Conservation (phyloP, 306 rosid species). For the Casuarina equisetifolia region DNA sequence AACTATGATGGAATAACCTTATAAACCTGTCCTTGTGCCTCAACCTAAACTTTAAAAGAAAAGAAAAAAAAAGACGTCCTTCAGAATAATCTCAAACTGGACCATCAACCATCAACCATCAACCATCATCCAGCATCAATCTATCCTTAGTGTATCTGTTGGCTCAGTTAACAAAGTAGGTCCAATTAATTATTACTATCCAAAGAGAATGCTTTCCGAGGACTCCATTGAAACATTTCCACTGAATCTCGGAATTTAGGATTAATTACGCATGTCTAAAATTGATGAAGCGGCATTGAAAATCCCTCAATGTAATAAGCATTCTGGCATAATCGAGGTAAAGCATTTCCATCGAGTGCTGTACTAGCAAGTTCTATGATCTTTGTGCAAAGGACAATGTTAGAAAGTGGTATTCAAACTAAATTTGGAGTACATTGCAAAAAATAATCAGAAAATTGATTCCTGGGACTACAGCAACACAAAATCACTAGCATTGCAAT, state of each 20-base stretch:
- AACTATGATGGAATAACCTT: constrained; percentile 16
- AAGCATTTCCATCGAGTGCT: constrained; percentile 18
- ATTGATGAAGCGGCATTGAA: constrained; percentile 3
- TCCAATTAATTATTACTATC: background rate
- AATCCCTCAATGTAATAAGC: constrained; percentile 17
- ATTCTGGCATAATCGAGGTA: constrained; percentile 20
- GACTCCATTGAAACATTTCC: constrained; percentile 1
- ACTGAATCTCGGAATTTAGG: constrained; percentile 13
- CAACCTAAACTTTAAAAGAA: constrained; percentile 23
- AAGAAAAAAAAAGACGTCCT: background rate
- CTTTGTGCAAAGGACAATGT: constrained; percentile 14
- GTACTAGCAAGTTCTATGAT: constrained; percentile 13
- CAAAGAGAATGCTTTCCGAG: constrained; percentile 17
- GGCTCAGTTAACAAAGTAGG: background rate
- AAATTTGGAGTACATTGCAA: background rate
- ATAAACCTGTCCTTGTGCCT: constrained; percentile 11
- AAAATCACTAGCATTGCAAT: constrained; percentile 18
- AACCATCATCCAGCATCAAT: constrained; percentile 13
- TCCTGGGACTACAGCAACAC: constrained; percentile 10
- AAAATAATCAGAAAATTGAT: constrained; percentile 8
- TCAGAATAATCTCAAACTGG: background rate
- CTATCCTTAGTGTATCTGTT: background rate
- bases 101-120: constrained; percentile 12
- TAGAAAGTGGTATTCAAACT: constrained; percentile 10
- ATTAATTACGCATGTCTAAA: constrained; percentile 12